These are phyloP conservation scores for Leptosphaerulina australis DNA, from an alignment of 2,329 filamentous ascomycete species.

Conservation along the genomic window DNA sequence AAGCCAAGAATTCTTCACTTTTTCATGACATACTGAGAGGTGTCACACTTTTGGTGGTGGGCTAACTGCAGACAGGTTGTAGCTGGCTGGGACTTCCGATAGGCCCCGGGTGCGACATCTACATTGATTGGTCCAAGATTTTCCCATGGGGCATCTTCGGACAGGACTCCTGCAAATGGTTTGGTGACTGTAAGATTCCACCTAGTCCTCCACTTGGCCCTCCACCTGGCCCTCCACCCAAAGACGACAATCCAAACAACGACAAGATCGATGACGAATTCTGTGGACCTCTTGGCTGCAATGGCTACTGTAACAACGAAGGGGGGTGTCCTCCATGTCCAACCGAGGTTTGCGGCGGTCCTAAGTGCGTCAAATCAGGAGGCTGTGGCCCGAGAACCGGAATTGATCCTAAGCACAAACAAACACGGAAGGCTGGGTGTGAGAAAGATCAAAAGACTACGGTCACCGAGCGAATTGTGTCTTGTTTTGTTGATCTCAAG, in stretches of 20 bases:
- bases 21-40: too few relatives aligned
- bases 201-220: background rate
- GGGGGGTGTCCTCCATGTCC: conserved; percentile 28
- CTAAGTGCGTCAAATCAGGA: conserved; percentile 12
- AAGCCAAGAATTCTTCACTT: background rate
- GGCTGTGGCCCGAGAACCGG: conserved; percentile 32
- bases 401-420: conserved; percentile 8
- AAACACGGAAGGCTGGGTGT: conserved; percentile 18
- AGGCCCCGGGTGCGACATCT: conserved; percentile 24
- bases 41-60: too few relatives aligned
- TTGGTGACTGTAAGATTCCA: conserved; percentile 24
- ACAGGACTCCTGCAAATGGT: conserved; percentile 7
- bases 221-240: background rate
- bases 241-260: background rate
- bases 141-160: conserved; percentile 28
- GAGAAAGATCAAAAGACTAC: conserved; percentile 29
- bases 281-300: conserved; percentile 25
- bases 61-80: conserved; percentile 21
- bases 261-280: conserved; percentile 1
- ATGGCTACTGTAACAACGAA: conserved; percentile 23
- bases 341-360: conserved; percentile 22
- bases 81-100: conserved; percentile 33
- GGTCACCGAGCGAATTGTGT: conserved; percentile 29
- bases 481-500: conserved; percentile 24
- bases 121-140: background rate